These are phyloP conservation scores for Xylariomycetidae sp. DNA, from an alignment of 2,329 filamentous ascomycete genomes.

Conservation along the genomic window DNA sequence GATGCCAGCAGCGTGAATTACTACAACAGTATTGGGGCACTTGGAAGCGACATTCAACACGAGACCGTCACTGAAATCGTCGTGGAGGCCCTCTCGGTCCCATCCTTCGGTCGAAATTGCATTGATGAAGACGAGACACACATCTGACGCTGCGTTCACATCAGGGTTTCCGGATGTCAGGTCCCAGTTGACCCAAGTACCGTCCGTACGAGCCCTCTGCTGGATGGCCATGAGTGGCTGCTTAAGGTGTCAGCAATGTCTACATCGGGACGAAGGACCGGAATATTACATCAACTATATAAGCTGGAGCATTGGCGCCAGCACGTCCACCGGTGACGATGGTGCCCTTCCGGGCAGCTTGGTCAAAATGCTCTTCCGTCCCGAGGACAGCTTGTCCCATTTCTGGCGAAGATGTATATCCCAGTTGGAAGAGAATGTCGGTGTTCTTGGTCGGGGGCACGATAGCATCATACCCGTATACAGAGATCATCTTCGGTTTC, in stretches of 20 bases:
- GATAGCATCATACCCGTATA: conserved; percentile 62
- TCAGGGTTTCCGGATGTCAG: conserved; percentile 39
- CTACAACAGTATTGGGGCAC: conserved; percentile 59
- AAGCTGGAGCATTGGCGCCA: conserved; percentile 45
- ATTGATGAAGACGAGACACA: conserved; percentile 64
- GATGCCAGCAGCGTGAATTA: conserved; percentile 59
- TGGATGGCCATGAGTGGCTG: conserved; percentile 56
- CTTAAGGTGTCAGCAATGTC: conserved; percentile 22
- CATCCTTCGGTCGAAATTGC: conserved; percentile 75
- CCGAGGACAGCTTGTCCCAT: conserved; percentile 42
- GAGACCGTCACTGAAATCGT: conserved; percentile 61
- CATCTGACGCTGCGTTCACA: conserved; percentile 46
- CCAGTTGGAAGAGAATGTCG: conserved; percentile 38
- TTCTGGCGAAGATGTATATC: conserved; percentile 42
- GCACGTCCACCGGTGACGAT: conserved; percentile 49
- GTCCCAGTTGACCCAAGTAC: conserved; percentile 56
- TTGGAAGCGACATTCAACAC: conserved; percentile 54
- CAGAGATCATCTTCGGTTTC: conserved; percentile 49
- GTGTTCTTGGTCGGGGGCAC: conserved; percentile 43
- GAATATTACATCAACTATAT: conserved; percentile 40
- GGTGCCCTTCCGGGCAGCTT: conserved; percentile 46
- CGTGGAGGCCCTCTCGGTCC: conserved; percentile 60
- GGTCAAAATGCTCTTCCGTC: conserved; percentile 39
- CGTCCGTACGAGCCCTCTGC: conserved; percentile 45
- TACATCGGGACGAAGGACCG: background rate